Base-by-base conservation (phyloP, 352 stramenopile genomes). In the Phytophthora nicotianae region DNA sequence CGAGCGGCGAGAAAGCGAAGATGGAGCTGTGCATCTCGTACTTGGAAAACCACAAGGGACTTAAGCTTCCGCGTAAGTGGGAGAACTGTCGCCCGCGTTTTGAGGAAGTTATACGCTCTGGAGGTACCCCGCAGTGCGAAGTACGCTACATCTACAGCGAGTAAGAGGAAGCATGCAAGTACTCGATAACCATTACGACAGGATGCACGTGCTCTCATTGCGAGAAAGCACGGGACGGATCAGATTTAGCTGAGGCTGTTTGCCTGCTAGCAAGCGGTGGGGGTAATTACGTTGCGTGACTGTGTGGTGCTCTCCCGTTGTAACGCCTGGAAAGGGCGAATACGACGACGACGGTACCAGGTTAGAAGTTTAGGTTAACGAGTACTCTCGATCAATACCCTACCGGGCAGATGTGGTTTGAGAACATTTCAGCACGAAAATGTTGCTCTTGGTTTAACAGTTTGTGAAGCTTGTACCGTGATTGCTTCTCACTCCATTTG, bases 41-140 rank as follows among this genome's bases (percentile, higher is more conserved):
- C 38, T 33, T 74, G 21, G 37, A 43, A 6, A 38, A 68, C 29
- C 26, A 41, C 13, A 61, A 35, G 11, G 58, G 51, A 9, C 40
- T 65, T 10, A 37, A 43, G 26, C 51, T 72, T 4, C 64, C 58
- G 5, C 58, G 46, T 27, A 72, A 64, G 20, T 72, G 64, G 64
- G 58, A 72, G 19, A 27, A 11, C 1, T 63, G 58, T 29, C 57
- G 50, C 19, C 21, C 50, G n/a, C 57, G 57, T 0, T 62, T 58
- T 24, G 50, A 72, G 16, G 16, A 59, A 19, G 49, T 59, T 20
- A 17, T n/a, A 17, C 19, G 29, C 1, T 4, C 29, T n/a, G 38
- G 48, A 16, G 37, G 24, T 11, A 38, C 21, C 13, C 57, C 37
- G 6, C 16, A 21, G 3, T 20, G 52, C 2, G 17, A 51, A 19